Conservation (phyloP, 1,139 yeast species). For the Citeromyces hawaiiensis region DNA sequence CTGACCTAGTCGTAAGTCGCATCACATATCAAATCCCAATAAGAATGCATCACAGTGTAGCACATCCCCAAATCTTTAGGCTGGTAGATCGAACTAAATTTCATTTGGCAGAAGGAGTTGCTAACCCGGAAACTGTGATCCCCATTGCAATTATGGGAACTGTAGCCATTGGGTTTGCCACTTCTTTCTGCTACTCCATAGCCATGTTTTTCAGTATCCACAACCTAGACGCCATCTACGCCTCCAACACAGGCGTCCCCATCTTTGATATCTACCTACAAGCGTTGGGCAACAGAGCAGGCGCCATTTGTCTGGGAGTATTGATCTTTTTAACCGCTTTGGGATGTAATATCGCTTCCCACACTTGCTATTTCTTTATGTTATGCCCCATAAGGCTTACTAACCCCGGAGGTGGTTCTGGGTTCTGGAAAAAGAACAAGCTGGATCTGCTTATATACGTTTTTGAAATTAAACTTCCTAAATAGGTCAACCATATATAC, state of each 20-base stretch:
- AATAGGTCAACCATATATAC: too few relatives aligned
- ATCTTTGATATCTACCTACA: slow-evolving; percentile 50
- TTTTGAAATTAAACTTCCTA: too few relatives aligned
- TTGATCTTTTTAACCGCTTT: slow-evolving; percentile 44
- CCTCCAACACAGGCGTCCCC: slow-evolving; percentile 44
- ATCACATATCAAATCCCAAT: too few relatives aligned
- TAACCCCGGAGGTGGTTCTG: too few relatives aligned
- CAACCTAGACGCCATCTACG: slow-evolving; percentile 31
- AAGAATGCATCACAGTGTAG: too few relatives aligned
- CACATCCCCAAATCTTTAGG: too few relatives aligned
- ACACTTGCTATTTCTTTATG: too few relatives aligned
- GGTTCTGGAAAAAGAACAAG: too few relatives aligned
- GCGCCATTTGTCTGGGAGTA: slow-evolving; percentile 46
- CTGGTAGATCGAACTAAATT: too few relatives aligned
- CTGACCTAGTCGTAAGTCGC: too few relatives aligned
- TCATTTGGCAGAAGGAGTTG: slow-evolving; percentile 58
- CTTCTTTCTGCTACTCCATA: slow-evolving; percentile 45
- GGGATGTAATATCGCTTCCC: slow-evolving; percentile 60
- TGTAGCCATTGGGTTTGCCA: slow-evolving; percentile 50
- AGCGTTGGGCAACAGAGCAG: slow-evolving; percentile 37
- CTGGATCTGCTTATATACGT: too few relatives aligned
- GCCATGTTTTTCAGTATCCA: slow-evolving; percentile 50
- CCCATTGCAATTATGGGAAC: slow-evolving; percentile 59
- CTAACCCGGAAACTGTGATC: slow-evolving; percentile 41
- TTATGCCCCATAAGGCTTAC: too few relatives aligned